A percentile compares a stretch with the other conserved stretches of the same genome.
Evolutionary conservation across 2,329 filamentous ascomycete genomes (phyloP).

Genomic region (Zymoseptoria pseudotritici): DNA sequence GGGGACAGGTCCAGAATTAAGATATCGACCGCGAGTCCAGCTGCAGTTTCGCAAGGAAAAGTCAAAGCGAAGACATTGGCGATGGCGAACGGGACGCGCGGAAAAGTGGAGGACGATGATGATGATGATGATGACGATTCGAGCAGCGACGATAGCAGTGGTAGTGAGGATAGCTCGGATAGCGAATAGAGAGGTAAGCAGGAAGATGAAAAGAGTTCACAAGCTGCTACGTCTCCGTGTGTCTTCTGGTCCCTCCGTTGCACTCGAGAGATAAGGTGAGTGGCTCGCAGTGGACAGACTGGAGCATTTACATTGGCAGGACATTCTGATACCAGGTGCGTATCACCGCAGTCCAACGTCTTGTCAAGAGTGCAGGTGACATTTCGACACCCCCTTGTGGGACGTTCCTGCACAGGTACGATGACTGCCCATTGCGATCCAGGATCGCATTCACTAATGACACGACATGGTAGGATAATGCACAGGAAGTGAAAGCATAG

Average conservation of each 20-base stretch:
- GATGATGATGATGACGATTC: not conserved
- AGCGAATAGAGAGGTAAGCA: slow-evolving; percentile 3
- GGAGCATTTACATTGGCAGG: no score
- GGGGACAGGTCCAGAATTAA: not conserved
- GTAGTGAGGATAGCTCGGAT: slow-evolving; percentile 4
- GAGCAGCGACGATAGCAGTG: slow-evolving; percentile 1
- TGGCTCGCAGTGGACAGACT: no score
- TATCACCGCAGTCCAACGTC: no score
- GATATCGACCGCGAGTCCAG: not conserved
- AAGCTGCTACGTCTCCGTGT: not conserved
- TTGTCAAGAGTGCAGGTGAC: no score
- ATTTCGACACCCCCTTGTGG: no score
- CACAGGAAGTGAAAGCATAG: not conserved
- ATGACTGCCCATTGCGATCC: no score
- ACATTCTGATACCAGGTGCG: no score
- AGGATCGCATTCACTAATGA: no score
- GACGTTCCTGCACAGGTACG: no score
- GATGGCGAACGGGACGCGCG: not conserved
- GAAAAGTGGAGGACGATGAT: not conserved
- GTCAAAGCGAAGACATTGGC: not conserved
- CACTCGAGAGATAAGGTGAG: no score
- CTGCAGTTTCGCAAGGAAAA: not conserved
- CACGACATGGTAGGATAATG: no score
- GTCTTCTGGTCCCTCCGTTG: not conserved
- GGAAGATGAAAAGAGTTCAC: not conserved